These are phyloP conservation scores for Eruca vesicaria DNA, from an alignment of 441 rosid species.

Conservation along the genomic window DNA sequence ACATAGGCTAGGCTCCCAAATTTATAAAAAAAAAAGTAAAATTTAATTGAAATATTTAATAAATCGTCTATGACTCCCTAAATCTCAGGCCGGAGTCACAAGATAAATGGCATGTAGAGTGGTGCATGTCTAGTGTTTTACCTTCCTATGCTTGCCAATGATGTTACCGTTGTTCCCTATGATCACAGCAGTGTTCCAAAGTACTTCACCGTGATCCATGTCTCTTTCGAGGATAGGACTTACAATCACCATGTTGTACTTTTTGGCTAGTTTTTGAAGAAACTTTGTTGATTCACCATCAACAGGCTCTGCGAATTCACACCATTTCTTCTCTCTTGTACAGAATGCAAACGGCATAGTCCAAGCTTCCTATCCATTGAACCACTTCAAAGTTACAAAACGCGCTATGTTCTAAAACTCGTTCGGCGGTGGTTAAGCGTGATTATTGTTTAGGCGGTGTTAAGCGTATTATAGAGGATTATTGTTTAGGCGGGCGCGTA, in stretches of 20 bases:
- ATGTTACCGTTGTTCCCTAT: conserved; percentile 91
- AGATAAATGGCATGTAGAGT: no score
- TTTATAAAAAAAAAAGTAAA: no score
- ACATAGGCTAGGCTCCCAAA: no score
- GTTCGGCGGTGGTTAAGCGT: no score
- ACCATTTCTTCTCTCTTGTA: conserved; percentile 93
- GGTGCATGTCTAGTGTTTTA: no score
- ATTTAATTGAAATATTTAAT: no score
- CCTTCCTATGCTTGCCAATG: conserved; percentile 97
- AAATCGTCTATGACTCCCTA: no score
- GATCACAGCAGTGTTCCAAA: conserved; percentile 89
- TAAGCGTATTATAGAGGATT: no score
- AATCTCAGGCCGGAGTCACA: no score
- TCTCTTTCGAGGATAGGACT: conserved; percentile 96
- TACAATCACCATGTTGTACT: conserved; percentile 86
- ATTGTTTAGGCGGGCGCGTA: no score
- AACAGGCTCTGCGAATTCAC: conserved; percentile 90
- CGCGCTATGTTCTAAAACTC: no score
- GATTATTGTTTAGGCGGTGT: no score
- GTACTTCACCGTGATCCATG: conserved; percentile 84
- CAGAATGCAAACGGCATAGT: conserved; percentile 97
- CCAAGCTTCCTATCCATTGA: conserved; percentile 80
- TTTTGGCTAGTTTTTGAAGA: conserved; percentile 73
- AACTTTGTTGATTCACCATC: conserved; percentile 86
- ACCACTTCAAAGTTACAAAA: neutral